These are phyloP conservation scores for Rhodomyrtus psidioides DNA, from an alignment of 441 rosid species.

Conservation along the genomic window DNA sequence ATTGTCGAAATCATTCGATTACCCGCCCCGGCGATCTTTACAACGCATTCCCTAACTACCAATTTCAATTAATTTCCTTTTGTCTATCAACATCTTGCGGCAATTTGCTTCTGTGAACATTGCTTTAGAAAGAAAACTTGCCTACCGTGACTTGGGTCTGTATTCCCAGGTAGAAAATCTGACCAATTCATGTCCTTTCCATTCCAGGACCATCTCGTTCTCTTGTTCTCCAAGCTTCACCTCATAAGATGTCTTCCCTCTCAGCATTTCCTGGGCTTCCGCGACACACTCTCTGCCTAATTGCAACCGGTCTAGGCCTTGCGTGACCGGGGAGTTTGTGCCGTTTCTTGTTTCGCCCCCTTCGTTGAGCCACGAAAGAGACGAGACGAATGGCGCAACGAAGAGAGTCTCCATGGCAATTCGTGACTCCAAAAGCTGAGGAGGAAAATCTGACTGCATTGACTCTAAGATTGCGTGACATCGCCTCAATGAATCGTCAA, in stretches of 20 bases:
- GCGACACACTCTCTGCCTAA: neutral
- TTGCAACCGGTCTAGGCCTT: neutral
- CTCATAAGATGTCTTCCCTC: neutral
- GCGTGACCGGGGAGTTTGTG: neutral
- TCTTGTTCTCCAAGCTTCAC: neutral
- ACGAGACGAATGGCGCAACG: constrained; percentile 19
- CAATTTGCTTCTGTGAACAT: neutral
- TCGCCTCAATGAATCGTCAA: constrained; percentile 13
- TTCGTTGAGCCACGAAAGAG: constrained; percentile 4
- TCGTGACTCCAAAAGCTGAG: constrained; percentile 20
- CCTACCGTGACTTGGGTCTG: neutral
- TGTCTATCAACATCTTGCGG: neutral
- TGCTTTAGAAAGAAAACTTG: neutral
- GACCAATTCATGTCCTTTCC: constrained; percentile 17
- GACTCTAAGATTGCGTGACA: constrained; percentile 26
- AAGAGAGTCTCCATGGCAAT: constrained; percentile 34
- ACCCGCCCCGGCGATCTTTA: neutral
- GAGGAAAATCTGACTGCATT: constrained; percentile 18
- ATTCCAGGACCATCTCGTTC: constrained; percentile 22
- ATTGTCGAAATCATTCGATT: neutral
- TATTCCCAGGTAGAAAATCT: constrained; percentile 24
- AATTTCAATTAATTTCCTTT: neutral
- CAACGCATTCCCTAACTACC: neutral
- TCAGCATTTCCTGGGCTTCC: neutral
- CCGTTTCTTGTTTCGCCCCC: constrained; percentile 8